A percentile compares a stretch with the other conserved stretches of the same genome.
Conservation (phyloP, 2,329 filamentous ascomycete genomes). For the Oidium heveae region DNA sequence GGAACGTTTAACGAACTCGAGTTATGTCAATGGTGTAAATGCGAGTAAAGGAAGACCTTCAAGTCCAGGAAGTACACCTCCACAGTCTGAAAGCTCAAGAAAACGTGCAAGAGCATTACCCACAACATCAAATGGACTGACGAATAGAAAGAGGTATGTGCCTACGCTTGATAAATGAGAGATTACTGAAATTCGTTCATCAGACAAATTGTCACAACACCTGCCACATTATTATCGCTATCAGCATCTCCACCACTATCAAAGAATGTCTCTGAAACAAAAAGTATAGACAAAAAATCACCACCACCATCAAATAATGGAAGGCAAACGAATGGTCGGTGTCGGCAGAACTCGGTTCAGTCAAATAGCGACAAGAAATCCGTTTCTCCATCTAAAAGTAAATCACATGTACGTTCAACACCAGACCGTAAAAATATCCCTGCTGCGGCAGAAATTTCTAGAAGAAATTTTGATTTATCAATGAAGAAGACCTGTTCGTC, state of each 20-base stretch:
- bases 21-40: slow-evolving; percentile 18
- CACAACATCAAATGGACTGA: slow-evolving; percentile 33
- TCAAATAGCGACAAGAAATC: slow-evolving; percentile 32
- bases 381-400: slow-evolving; percentile 33
- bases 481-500: too few species aligned
- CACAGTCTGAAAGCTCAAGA: slow-evolving; percentile 34
- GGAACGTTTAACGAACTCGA: slow-evolving; percentile 39
- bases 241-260: slow-evolving; percentile 54
- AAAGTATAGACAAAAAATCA: slow-evolving; percentile 25
- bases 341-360: slow-evolving; percentile 49
- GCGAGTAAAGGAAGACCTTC: slow-evolving; percentile 29
- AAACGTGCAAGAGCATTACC: slow-evolving; percentile 47
- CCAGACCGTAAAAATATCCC: slow-evolving; percentile 11
- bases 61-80: slow-evolving; percentile 40
- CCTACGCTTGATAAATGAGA: not conserved
- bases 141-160: slow-evolving; percentile 49
- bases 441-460: not conserved
- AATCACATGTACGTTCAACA: slow-evolving; percentile 24
- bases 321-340: slow-evolving; percentile 42
- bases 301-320: slow-evolving; percentile 30
- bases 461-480: not conserved
- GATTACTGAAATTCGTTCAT: slow-evolving; percentile 5
- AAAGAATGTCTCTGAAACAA: slow-evolving; percentile 37
- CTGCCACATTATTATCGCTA: slow-evolving; percentile 37
- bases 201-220: slow-evolving; percentile 21